Evolutionary conservation across 306 rosid species (phyloP).

Genomic region (Medicago truncatula): MtrunA17r5.0-ANR NC_053042.1:12051001-12051500

Average conservation of each 20-base stretch:
- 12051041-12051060: background rate
- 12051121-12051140: conserved; percentile 24
- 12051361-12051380: too few species aligned
- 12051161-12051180: background rate
- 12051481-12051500: too few species aligned
- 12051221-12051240: background rate
- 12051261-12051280: too few species aligned
- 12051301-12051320: too few species aligned
- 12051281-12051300: too few species aligned
- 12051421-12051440: too few species aligned
- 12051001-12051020: conserved; percentile 5
- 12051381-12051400: too few species aligned
- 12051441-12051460: too few species aligned
- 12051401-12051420: too few species aligned
- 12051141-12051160: conserved; percentile 48
- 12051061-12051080: conserved; percentile 10
- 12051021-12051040: background rate
- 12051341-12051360: too few species aligned
- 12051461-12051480: too few species aligned
- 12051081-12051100: conserved; percentile 31
- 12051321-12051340: too few species aligned
- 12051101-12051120: conserved; percentile 36
- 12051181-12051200: background rate
- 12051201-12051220: background rate
- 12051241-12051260: background rate